Conservation (phyloP, 1,139 yeast species). For the Protomyces inundatus region DNA sequence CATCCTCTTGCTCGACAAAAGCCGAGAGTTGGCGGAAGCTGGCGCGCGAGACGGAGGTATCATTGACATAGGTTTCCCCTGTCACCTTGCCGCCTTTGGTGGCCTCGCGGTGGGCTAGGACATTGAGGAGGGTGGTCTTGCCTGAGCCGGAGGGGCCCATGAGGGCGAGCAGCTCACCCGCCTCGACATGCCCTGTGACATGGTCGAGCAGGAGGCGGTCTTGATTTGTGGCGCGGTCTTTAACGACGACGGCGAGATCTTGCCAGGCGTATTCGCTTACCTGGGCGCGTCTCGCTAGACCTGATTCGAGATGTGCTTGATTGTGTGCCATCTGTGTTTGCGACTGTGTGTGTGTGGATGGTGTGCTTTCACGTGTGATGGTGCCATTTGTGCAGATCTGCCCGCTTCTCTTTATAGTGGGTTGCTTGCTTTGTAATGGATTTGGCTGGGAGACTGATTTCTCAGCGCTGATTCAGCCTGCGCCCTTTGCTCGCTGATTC, state of each 20-base stretch:
- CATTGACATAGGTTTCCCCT: constrained; percentile 71
- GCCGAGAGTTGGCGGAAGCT: constrained; percentile 52
- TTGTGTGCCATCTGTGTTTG: neutral
- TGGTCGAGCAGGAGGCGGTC: constrained; percentile 43
- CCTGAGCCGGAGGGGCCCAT: constrained; percentile 70
- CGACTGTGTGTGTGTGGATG: too few relatives aligned
- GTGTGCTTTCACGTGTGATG: too few relatives aligned
- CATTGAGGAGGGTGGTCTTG: constrained; percentile 59
- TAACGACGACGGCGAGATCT: neutral
- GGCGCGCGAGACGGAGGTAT: constrained; percentile 59
- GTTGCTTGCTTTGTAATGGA: too few relatives aligned
- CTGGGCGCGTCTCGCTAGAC: too few relatives aligned
- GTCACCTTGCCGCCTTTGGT: constrained; percentile 61
- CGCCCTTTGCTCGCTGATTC: too few relatives aligned
- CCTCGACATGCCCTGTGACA: constrained; percentile 64
- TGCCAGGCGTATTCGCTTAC: neutral
- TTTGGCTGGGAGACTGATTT: too few relatives aligned
- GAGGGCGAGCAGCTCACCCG: constrained; percentile 55
- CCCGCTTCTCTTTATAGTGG: too few relatives aligned
- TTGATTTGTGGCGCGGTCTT: neutral
- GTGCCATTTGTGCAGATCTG: too few relatives aligned
- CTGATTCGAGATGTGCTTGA: neutral
- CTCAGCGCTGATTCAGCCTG: too few relatives aligned
- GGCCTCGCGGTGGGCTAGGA: constrained; percentile 45
- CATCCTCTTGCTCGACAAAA: constrained; percentile 56